Percentiles rank a stretch among this genome's conserved stretches.
Evolutionary conservation across 257 asterid species (phyloP).

Genomic region (Nicotiana sylvestris): DNA sequence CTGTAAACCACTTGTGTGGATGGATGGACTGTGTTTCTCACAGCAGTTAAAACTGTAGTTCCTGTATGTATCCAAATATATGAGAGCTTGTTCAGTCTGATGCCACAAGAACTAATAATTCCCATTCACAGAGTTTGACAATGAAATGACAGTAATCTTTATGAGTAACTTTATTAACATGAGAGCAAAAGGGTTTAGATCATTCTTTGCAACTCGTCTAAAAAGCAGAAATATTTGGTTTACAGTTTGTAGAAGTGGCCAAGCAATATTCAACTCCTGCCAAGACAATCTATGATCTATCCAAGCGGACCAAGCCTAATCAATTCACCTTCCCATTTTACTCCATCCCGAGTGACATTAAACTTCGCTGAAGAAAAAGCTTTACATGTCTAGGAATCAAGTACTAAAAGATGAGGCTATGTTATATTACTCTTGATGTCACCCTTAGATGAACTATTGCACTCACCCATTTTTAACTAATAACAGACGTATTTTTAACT

Average conservation of each 20-base stretch:
- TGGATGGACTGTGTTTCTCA: slow-evolving; percentile 33
- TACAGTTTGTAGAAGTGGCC: background rate
- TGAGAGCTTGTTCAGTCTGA: slow-evolving; percentile 1
- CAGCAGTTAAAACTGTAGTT: slow-evolving; percentile 45
- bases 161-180: background rate
- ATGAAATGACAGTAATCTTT: background rate
- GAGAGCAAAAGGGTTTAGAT: background rate
- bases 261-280: background rate
- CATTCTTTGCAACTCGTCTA: background rate
- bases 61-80: slow-evolving; percentile 21
- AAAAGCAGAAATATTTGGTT: background rate
- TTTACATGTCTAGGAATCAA: background rate
- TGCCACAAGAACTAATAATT: background rate
- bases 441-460: background rate
- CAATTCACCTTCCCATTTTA: background rate
- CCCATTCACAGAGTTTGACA: background rate
- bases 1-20: slow-evolving; percentile 38
- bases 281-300: too few species aligned
- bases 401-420: background rate
- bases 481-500: background rate
- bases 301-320: background rate
- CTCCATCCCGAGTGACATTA: background rate
- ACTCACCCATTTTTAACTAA: background rate
- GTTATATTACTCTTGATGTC: background rate
- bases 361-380: background rate